phyloP scores from a whole-genome alignment of 2,329 filamentous ascomycete genomes.

The Lecanicillium sp. region DNA sequence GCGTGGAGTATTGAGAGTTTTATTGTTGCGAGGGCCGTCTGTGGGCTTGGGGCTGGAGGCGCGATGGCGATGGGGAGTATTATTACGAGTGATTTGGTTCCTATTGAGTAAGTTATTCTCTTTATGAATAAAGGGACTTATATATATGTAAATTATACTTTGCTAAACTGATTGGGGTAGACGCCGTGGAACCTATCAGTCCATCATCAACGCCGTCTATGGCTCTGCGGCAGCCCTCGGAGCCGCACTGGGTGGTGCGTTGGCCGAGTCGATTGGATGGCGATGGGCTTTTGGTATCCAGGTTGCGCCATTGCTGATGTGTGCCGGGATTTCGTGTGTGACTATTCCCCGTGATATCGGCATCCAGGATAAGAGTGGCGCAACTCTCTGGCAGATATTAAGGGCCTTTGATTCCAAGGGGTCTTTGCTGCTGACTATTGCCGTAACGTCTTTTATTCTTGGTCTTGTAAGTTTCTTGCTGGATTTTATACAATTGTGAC shows the following conservation, averaged over 20 bases:
- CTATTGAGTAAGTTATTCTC: slow-evolving; percentile 48
- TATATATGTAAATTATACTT: neutral
- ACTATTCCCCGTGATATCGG: slow-evolving; percentile 47
- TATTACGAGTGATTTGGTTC: slow-evolving; percentile 65
- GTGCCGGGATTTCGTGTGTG: slow-evolving; percentile 33
- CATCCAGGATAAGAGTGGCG: slow-evolving; percentile 33
- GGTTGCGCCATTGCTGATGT: slow-evolving; percentile 40
- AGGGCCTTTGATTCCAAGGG: slow-evolving; percentile 49
- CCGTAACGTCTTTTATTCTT: slow-evolving; percentile 50
- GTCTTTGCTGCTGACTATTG: slow-evolving; percentile 41
- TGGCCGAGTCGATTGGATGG: slow-evolving; percentile 66
- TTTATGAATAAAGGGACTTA: neutral
- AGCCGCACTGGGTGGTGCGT: slow-evolving; percentile 59
- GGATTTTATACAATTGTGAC: neutral
- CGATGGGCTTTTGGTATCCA: slow-evolving; percentile 63
- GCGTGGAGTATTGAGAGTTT: slow-evolving; percentile 57
- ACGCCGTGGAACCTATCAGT: slow-evolving; percentile 61
- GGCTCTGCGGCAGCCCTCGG: slow-evolving; percentile 52
- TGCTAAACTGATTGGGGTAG: slow-evolving; percentile 14
- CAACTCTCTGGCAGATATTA: slow-evolving; percentile 38
- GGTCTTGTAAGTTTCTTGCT: slow-evolving; percentile 37
- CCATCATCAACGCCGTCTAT: slow-evolving; percentile 58
- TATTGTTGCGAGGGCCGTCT: slow-evolving; percentile 37
- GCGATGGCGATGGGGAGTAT: slow-evolving; percentile 62
- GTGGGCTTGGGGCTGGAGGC: slow-evolving; percentile 61